phyloP scores from a whole-genome alignment of 139 green algal species.

The Chlamydomonas sphaeroides region DNA sequence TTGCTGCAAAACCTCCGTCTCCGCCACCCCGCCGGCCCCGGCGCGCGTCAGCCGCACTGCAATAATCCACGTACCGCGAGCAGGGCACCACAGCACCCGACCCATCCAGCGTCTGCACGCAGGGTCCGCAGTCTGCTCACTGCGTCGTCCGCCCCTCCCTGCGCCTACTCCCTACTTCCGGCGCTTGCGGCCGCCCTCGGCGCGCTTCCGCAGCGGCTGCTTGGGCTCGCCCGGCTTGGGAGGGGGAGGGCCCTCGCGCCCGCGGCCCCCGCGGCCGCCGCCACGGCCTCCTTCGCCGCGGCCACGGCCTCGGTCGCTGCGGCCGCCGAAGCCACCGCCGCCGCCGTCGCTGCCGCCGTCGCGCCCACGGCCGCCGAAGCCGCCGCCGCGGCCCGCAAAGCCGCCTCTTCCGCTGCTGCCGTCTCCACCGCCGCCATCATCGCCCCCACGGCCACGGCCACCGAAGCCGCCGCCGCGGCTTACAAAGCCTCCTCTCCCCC shows the following conservation, averaged over 20 bases:
- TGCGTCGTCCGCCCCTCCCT: too few species aligned
- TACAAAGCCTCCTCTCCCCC: neutral
- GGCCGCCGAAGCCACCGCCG: neutral
- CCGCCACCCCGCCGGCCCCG: too few species aligned
- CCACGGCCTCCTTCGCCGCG: neutral
- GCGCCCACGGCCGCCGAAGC: neutral
- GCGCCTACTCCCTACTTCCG: too few species aligned
- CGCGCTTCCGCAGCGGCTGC: slow-evolving; percentile 55
- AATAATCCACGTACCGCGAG: too few species aligned
- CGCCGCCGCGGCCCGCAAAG: neutral
- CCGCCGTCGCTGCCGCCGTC: neutral
- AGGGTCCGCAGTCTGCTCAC: too few species aligned
- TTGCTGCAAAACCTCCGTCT: too few species aligned
- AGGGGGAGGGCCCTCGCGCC: too few species aligned
- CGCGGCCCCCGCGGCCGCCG: neutral
- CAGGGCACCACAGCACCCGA: too few species aligned
- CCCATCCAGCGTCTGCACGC: too few species aligned
- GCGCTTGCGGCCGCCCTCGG: slow-evolving; percentile 69
- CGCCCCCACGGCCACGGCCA: neutral
- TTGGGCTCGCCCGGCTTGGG: neutral
- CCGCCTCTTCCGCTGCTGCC: too few species aligned
- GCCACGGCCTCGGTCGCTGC: neutral
- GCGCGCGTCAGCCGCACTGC: too few species aligned
- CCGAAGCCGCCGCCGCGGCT: neutral
- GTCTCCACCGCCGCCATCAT: neutral